Conservation (phyloP, 768 basidiomycete genomes). For the Phallus indusiatus region DNA sequence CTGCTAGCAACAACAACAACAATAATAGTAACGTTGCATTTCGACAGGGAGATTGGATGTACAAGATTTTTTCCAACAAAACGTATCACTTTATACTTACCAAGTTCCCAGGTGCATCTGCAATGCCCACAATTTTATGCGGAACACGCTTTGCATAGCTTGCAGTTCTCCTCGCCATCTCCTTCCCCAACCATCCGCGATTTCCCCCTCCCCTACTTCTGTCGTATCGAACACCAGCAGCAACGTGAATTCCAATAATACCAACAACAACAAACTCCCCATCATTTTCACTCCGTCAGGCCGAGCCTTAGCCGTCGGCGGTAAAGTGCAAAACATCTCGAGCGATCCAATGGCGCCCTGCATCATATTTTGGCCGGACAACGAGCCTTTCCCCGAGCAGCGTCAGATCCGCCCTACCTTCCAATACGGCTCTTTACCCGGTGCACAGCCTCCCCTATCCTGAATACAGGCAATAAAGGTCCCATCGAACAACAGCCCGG, state of each 20-base stretch:
- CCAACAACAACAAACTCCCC: conserved; percentile 23
- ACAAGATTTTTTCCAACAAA: neutral
- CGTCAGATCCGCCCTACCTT: conserved; percentile 46
- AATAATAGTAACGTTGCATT: conserved; percentile 54
- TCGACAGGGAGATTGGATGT: conserved; percentile 72
- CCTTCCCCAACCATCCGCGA: neutral
- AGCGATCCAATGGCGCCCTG: conserved; percentile 62
- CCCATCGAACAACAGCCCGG: conserved; percentile 74
- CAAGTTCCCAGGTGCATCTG: conserved; percentile 53
- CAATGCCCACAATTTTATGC: conserved; percentile 80
- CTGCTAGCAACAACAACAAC: conserved; percentile 57
- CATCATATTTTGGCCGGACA: conserved; percentile 88
- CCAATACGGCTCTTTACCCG: neutral
- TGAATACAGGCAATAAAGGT: conserved; percentile 83
- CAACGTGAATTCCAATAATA: conserved; percentile 38
- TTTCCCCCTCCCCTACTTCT: neutral
- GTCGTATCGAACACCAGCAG: conserved; percentile 22
- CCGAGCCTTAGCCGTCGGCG: conserved; percentile 63
- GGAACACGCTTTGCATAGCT: conserved; percentile 68
- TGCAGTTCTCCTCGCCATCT: conserved; percentile 46
- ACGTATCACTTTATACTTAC: neutral
- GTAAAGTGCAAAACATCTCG: conserved; percentile 73
- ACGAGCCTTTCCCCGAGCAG: conserved; percentile 73
- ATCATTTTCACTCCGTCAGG: conserved; percentile 73
- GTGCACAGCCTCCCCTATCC: conserved; percentile 67